Evolutionary conservation across 495 filamentous ascomycete genomes (phyloP), one percentile per base, ranked within the genome.

Genomic region (Darksidea phi): DNA sequence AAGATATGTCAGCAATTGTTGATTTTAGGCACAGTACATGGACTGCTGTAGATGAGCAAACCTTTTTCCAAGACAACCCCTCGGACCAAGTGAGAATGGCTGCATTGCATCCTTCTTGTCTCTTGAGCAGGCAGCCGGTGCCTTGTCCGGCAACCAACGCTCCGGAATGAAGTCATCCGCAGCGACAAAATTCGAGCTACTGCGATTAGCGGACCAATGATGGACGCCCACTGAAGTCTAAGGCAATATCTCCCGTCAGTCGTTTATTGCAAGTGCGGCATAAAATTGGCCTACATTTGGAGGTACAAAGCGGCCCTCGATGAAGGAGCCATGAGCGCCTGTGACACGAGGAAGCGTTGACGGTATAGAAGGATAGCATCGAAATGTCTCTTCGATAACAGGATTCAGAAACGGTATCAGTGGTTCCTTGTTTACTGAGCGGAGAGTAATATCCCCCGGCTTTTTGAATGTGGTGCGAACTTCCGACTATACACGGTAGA

Each of bases 371-470:
- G 67, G 67, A 52, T 68, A 70, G 20, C 64, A 48, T 1, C 73
- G 45, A 38, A 69, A 12, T 6, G 67, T 65, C 11, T 62, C 53
- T 13, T 75, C 72, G 0, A 76, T n/a, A 12, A 61, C 54, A 6
- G 59, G 58, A 38, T 58, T 17, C 8, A 70, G 54, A 49, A 64
- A 67, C 4, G 63, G 63, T 8, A 79, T 57, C 15, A 64, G 20
- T 8, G 8, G 8, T 11, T 7, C 8, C 18, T 24, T 24, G 0
- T 57, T 64, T 0, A 78, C 18, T 0, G 66, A 68, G 17, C 70
- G 67, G 26, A 82, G 73, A 0, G 72, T 77, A 12, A 86, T 83
- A 0, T 81, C 76, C 0, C 64, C 61, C 0, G 72, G 69, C 3
- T 26, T 28, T 0, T 25, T 0, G 32, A 85, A 83, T 0, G 67